Evolutionary conservation across 1,284 basidiomycete genomes (phyloP).

Genomic region (Moesziomyces globuligerus): DNA sequence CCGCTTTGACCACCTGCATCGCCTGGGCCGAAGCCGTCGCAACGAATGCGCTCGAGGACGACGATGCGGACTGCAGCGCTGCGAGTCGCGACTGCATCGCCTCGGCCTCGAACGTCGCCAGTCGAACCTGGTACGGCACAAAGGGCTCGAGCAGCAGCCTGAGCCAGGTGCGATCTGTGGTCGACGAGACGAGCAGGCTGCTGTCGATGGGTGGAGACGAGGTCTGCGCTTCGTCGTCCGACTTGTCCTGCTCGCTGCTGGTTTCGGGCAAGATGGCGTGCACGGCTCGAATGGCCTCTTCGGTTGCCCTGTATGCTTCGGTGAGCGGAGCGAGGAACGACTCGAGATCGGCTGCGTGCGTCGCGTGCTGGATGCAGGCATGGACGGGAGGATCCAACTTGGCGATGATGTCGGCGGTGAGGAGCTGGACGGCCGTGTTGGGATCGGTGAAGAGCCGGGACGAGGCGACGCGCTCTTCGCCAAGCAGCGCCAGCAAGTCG

Average conservation of each 20-base stretch:
- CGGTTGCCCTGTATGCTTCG: conserved; percentile 30
- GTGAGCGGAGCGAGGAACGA: conserved; percentile 21
- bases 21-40: conserved; percentile 18
- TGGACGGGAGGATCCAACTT: conserved; percentile 39
- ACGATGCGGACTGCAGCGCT: conserved; percentile 8
- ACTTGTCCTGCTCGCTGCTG: background rate
- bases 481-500: conserved; percentile 40
- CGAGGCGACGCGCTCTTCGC: conserved; percentile 43
- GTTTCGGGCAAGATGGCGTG: conserved; percentile 18
- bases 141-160: conserved; percentile 37
- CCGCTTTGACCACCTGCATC: conserved; percentile 17
- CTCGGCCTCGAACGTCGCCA: conserved; percentile 34
- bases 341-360: conserved; percentile 23
- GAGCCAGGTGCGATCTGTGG: conserved; percentile 27
- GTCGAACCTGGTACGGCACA: conserved; percentile 33
- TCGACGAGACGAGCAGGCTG: conserved; percentile 12
- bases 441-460: conserved; percentile 34
- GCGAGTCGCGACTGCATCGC: conserved; percentile 36
- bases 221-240: conserved; percentile 10
- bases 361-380: conserved; percentile 17
- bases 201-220: conserved; percentile 18
- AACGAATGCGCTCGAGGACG: conserved; percentile 2
- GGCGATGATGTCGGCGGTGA: conserved; percentile 20
- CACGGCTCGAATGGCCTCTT: conserved; percentile 23
- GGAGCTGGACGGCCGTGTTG: conserved; percentile 21